phyloP scores from a whole-genome alignment of 306 rosid species.

The Quercus berberidifolia region DNA sequence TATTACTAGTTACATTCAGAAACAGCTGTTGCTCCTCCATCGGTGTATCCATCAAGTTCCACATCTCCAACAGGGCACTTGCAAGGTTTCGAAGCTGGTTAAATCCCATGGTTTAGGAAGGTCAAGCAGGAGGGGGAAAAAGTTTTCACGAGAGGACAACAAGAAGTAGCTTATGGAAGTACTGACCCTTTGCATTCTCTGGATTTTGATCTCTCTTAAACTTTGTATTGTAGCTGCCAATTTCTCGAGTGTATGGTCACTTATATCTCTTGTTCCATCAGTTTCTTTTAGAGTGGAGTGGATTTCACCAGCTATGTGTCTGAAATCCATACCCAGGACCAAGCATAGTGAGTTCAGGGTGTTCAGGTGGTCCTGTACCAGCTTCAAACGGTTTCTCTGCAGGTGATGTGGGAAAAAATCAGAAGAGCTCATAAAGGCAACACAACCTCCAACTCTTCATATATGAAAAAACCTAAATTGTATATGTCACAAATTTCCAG shows the following conservation, averaged over 20 bases:
- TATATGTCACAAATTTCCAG: not conserved
- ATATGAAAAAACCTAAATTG: not conserved
- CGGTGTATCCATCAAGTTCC: conserved; percentile 78
- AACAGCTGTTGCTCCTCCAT: conserved; percentile 52
- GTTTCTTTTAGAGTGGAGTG: conserved; percentile 41
- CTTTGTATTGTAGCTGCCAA: conserved; percentile 42
- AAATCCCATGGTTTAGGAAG: conserved; percentile 13
- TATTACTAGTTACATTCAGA: conserved; percentile 54
- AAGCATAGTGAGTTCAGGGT: conserved; percentile 31
- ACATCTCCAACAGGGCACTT: conserved; percentile 56
- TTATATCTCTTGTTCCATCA: conserved; percentile 32
- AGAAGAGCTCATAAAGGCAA: not conserved
- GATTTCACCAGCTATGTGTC: conserved; percentile 24
- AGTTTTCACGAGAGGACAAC: not conserved
- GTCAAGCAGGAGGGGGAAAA: not conserved
- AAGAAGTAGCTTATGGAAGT: not conserved
- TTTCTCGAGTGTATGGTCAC: conserved; percentile 37
- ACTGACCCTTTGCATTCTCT: conserved; percentile 61
- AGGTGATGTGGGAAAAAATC: not conserved
- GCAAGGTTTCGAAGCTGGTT: conserved; percentile 60
- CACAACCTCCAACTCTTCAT: not conserved
- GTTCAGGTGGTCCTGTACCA: conserved; percentile 36
- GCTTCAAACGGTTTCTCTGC: conserved; percentile 54
- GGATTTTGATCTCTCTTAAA: conserved; percentile 53
- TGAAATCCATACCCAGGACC: conserved; percentile 49